Base-by-base conservation (phyloP, 345 rosid genomes). In the Bruguiera gymnorhiza region DNA sequence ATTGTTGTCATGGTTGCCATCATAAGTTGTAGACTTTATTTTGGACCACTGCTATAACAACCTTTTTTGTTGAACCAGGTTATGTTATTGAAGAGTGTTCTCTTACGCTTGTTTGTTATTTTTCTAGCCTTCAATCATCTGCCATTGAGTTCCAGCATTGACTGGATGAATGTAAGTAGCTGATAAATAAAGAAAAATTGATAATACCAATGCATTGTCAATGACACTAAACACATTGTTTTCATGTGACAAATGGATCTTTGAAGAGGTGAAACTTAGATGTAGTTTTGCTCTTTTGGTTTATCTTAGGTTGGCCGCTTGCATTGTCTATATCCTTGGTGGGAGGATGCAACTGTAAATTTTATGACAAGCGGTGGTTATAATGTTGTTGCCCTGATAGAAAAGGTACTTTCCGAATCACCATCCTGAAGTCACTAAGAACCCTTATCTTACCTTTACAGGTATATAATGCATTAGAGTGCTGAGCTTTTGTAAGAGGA, bases 341-440 rank as follows among this genome's bases (percentile, higher is more conserved):
- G 97, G 99, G 91, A 86, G 62, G 91, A 91, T 84, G 93, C 97
- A 52, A 82, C 89, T 23, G 92, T 95, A 37, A 84, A 77, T 78
- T 95, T 91, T 57, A 95, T 91, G 97, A 79, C 83, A 6, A 84
- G 88, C 70, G 97, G 98, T 16, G 97, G 98, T 69, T 94, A 89
- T 78, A 83, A 85, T 60, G 89, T 94, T 64, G 60, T 73, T 70
- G 9, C 77, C 70, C 88, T 81, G 60, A 88, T 91, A 46, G 73
- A 82, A 67, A 80, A 84, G 97, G 97, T 89, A 71, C 54, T 27
- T 46, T 4, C 19, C 13, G 16, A 43, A 11, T 43, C 50, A 43
- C 50, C 50, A 11, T 43, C 50, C 50, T 43, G 50, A 13, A 43
- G 50, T 43, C 50, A 43, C 48, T 10, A 10, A 39, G 16, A 0